Conservation (phyloP, 352 stramenopile genomes). For the Blastocystis sp. region DNA sequence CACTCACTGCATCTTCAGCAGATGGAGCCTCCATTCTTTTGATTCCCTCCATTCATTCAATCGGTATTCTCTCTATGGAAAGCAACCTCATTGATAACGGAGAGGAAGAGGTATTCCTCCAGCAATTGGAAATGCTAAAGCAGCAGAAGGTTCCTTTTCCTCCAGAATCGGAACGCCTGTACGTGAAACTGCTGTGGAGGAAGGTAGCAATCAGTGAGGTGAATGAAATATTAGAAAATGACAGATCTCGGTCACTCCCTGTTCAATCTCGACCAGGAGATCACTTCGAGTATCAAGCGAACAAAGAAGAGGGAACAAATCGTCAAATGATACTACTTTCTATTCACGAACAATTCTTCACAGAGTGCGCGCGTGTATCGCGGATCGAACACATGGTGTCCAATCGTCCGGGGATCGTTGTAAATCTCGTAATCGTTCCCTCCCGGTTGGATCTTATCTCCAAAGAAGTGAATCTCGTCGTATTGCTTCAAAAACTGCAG, state of each 20-base stretch:
- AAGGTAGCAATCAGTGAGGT: not conserved
- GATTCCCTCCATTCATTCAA: not conserved
- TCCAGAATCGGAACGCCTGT: not conserved
- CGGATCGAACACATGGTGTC: slow-evolving; percentile 11
- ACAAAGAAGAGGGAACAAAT: slow-evolving; percentile 46
- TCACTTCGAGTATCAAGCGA: not conserved
- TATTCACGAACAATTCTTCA: slow-evolving; percentile 11
- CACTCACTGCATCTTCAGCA: not conserved
- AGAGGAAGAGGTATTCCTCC: slow-evolving; percentile 33
- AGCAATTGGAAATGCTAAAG: slow-evolving; percentile 33
- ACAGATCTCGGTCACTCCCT: not conserved
- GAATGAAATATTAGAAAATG: not conserved
- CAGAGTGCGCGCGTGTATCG: not conserved
- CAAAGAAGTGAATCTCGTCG: slow-evolving; percentile 54
- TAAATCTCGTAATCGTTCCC: slow-evolving; percentile 53
- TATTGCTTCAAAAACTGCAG: slow-evolving; percentile 34
- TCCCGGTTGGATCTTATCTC: slow-evolving; percentile 32
- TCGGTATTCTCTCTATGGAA: not conserved
- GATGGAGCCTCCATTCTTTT: too few relatives aligned
- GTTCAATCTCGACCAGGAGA: slow-evolving; percentile 34
- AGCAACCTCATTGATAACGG: not conserved
- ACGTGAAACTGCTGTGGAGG: slow-evolving; percentile 21
- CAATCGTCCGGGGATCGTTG: slow-evolving; percentile 20
- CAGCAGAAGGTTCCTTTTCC: not conserved
- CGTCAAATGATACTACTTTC: not conserved